Base-by-base conservation (phyloP, 78 protist genomes). In the Bigelowiella natans region DNA sequence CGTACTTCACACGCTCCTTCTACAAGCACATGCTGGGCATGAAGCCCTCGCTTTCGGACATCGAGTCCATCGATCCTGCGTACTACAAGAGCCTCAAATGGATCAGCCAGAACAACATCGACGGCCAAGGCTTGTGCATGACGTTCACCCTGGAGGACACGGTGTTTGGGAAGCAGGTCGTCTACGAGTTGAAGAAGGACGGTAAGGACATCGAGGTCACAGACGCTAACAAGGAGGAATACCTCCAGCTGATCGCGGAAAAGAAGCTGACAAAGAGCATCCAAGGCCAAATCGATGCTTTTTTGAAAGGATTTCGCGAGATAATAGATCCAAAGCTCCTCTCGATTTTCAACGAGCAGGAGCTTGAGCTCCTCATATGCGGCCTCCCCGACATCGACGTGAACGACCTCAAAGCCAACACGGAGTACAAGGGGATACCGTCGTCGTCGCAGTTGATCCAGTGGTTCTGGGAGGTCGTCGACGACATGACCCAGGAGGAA, bases 331-430 rank as follows among this genome's bases (percentile, higher is more conserved):
- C 36, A 39, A 83, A 89, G 51, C 39, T 89, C 34, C 40, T 92
- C 64, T 28, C 1, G 73, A 39, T 93, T 39, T 89, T 89, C 91
- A 86, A 91, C 40, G 34, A 40, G 82, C 18, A n/a, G 0, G 94
- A 93, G 88, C 83, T 89, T 1, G 94, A 93, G 90, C 92, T 90
- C 36, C 88, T 93, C 85, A 85, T 93, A 39, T 89, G 91, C 89
- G 94, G 94, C 2, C 38, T 89, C 90, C 89, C 86, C 37, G 88
- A 90, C 83, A 89, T 90, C 36, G 89, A 86, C 11, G 88, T 93
- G 7, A 86, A 36, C 30, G 90, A 89, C 63, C 91, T 89, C 30
- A 39, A 82, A 28, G 39, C 38, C 2, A 39, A 40, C 88, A 90
- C 94, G 34, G 91, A 89, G 86, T 92, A 92, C 88, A 73, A 88